These are phyloP conservation scores for Lipomyces yarrowii DNA, from an alignment of 1,139 yeast genomes.

Conservation along the genomic window DNA sequence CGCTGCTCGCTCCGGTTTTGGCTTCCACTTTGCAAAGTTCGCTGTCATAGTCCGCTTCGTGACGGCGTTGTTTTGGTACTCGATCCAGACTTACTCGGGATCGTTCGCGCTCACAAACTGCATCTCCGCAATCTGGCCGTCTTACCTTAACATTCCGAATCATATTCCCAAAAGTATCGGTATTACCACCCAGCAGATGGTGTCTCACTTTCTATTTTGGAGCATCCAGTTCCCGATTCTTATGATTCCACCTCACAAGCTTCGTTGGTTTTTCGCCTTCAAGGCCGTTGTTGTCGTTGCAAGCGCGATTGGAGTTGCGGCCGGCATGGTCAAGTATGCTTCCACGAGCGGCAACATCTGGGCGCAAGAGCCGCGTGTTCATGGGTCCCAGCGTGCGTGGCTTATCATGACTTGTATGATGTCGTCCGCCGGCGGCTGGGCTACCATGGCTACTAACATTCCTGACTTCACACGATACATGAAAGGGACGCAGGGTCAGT, in stretches of 20 bases:
- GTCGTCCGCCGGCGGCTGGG: constrained; percentile 45
- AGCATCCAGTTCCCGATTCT: constrained; percentile 44
- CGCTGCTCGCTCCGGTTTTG: constrained; percentile 44
- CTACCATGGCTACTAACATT: constrained; percentile 47
- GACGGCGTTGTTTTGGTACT: constrained; percentile 47
- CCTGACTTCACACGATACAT: constrained; percentile 48
- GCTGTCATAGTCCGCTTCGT: constrained; percentile 44
- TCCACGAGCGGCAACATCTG: constrained; percentile 43
- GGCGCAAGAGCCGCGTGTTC: constrained; percentile 40
- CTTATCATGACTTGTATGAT: constrained; percentile 42
- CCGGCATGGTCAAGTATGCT: constrained; percentile 39
- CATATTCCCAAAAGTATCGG: constrained; percentile 44
- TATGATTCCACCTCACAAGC: constrained; percentile 44
- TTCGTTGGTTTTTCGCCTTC: constrained; percentile 43
- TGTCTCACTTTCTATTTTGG: constrained; percentile 45
- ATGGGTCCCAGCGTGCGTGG: constrained; percentile 44
- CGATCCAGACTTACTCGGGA: constrained; percentile 46
- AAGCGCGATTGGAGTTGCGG: constrained; percentile 44
- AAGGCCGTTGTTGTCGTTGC: constrained; percentile 44
- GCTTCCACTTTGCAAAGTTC: constrained; percentile 42
- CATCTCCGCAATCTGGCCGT: constrained; percentile 45
- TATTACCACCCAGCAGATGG: constrained; percentile 44
- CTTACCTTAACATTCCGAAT: constrained; percentile 43
- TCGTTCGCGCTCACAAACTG: constrained; percentile 40
- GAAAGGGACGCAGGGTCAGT: constrained; percentile 41